These are phyloP conservation scores for Neophaeococcomyces aloes DNA, from an alignment of 2,329 filamentous ascomycete genomes.

Conservation along the genomic window DNA sequence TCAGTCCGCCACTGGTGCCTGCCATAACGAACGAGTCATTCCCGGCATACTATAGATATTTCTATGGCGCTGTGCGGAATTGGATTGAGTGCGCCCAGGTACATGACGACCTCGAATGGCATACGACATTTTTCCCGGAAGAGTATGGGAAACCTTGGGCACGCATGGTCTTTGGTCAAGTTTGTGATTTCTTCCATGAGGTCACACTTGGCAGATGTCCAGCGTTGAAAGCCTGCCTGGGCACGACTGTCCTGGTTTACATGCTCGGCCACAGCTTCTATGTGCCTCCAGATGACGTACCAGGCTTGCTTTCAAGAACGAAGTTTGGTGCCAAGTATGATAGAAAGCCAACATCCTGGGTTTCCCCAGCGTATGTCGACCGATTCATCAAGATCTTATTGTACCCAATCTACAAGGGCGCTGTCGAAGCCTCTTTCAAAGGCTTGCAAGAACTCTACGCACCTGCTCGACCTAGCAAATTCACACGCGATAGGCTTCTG, in stretches of 20 bases:
- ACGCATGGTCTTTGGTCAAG: not conserved
- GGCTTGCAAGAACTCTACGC: not conserved
- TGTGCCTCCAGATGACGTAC: constrained; percentile 5
- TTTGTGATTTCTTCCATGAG: constrained; percentile 5
- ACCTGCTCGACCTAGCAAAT: not conserved
- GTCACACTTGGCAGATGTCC: not conserved
- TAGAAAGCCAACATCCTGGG: constrained; percentile 1
- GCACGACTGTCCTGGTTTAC: constrained; percentile 4
- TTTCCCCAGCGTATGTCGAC: constrained; percentile 5
- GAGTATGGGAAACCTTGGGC: constrained; percentile 7
- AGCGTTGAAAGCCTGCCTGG: not conserved
- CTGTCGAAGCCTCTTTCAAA: not conserved
- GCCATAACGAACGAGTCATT: not conserved
- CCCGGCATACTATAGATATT: not conserved
- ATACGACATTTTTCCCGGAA: constrained; percentile 5
- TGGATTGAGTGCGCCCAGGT: constrained; percentile 5
- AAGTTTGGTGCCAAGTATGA: not conserved
- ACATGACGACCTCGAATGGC: constrained; percentile 3
- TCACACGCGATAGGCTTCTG: constrained; percentile 5
- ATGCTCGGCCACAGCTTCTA: constrained; percentile 9
- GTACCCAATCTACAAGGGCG: constrained; percentile 2
- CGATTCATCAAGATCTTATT: constrained; percentile 5
- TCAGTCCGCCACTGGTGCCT: constrained; percentile 7
- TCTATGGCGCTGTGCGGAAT: not conserved
- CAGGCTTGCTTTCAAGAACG: not conserved